A percentile compares a stretch with the other conserved stretches of the same genome.
These are phyloP conservation scores for Curvularia sp. DNA, from an alignment of 2,329 filamentous ascomycete species.

Conservation along the genomic window DNA sequence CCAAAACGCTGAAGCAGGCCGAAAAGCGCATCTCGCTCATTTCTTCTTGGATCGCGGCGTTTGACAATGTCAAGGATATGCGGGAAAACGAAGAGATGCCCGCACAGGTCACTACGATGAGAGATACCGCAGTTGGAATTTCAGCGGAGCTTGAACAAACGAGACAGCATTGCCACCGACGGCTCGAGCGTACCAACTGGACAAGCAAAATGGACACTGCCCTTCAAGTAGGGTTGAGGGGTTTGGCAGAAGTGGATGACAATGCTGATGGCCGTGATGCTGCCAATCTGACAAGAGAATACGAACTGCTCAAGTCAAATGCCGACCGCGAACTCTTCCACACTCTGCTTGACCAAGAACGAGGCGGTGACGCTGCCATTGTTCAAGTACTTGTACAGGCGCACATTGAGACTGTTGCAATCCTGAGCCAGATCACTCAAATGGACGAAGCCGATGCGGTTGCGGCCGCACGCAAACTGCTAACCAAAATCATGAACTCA, in stretches of 20 bases:
- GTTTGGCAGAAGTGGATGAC: constrained; percentile 74
- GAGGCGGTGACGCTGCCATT: constrained; percentile 75
- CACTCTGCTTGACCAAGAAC: constrained; percentile 84
- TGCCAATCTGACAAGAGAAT: constrained; percentile 77
- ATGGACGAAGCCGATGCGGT: constrained; percentile 88
- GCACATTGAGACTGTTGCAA: constrained; percentile 89
- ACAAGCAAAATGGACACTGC: constrained; percentile 87
- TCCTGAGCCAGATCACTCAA: constrained; percentile 78
- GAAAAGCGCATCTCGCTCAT: constrained; percentile 85
- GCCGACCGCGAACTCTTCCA: constrained; percentile 81
- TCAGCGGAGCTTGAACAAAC: constrained; percentile 88
- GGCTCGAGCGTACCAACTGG: constrained; percentile 82
- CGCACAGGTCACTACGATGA: constrained; percentile 69
- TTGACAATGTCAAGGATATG: constrained; percentile 79
- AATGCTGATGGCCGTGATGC: constrained; percentile 71
- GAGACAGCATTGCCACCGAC: constrained; percentile 87
- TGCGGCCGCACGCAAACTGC: constrained; percentile 75
- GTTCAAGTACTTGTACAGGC: constrained; percentile 85
- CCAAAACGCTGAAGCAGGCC: constrained; percentile 82
- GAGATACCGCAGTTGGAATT: constrained; percentile 88
- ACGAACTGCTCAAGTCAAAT: constrained; percentile 82
- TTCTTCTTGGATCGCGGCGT: constrained; percentile 92
- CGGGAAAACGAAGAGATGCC: constrained; percentile 72
- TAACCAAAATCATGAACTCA: constrained; percentile 78
- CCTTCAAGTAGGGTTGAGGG: constrained; percentile 81